Evolutionary conservation across 1,139 yeast genomes (phyloP).

Genomic region (Ogataea hybrid): DNA sequence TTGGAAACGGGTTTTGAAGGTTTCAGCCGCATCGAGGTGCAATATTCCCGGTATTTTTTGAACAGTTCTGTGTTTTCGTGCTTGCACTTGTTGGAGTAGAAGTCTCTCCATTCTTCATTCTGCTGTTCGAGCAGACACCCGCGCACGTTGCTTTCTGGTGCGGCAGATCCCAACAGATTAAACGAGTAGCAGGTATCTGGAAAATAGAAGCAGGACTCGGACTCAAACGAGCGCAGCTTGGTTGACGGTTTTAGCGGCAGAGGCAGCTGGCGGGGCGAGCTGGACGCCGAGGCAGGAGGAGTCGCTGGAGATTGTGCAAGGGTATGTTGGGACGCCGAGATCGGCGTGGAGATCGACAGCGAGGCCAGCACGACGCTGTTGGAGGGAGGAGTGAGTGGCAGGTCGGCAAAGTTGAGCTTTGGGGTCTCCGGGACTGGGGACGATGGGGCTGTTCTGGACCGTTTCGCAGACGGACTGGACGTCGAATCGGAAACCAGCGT

Average conservation of each 20-base stretch:
- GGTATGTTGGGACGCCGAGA: constrained; percentile 12
- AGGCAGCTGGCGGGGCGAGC: constrained; percentile 32
- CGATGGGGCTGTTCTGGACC: constrained; percentile 30
- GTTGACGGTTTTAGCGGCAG: constrained; percentile 24
- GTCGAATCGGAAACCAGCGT: constrained; percentile 11
- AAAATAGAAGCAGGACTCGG: constrained; percentile 27
- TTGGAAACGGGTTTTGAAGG: constrained; percentile 6
- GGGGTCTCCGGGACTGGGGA: constrained; percentile 31
- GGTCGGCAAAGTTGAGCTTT: constrained; percentile 16
- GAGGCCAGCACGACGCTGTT: constrained; percentile 18
- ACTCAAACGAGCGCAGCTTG: constrained; percentile 17
- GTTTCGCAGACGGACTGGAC: constrained; percentile 21
- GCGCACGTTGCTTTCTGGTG: constrained; percentile 26
- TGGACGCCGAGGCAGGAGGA: constrained; percentile 36
- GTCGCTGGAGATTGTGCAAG: constrained; percentile 21
- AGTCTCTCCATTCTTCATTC: constrained; percentile 33
- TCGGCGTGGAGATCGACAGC: constrained; percentile 14
- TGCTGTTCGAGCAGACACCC: constrained; percentile 22
- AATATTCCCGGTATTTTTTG: constrained; percentile 28
- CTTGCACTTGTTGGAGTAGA: constrained; percentile 27
- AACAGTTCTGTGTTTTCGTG: constrained; percentile 28
- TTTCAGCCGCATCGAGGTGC: constrained; percentile 17
- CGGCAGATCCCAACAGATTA: constrained; percentile 34
- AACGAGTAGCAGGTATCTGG: constrained; percentile 44
- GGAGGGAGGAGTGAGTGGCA: constrained; percentile 27